Conservation (phyloP, 2,329 filamentous ascomycete species). For the Fusarium redolens region DNA sequence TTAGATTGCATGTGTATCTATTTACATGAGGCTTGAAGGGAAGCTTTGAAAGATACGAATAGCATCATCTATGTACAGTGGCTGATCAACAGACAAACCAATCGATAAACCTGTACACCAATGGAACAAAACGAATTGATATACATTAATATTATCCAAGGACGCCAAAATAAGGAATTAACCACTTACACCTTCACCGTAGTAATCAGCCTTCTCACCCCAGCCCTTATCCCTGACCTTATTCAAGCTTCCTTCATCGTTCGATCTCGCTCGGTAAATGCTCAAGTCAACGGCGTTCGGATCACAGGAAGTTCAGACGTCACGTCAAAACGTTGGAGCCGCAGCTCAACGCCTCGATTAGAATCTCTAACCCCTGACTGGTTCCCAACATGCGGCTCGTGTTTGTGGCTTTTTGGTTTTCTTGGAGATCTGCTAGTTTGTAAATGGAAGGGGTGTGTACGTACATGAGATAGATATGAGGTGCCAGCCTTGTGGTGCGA, state of each 20-base stretch:
- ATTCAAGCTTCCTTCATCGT: slow-evolving; percentile 1
- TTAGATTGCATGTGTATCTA: neutral
- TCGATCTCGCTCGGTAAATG: slow-evolving; percentile 29
- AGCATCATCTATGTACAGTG: too few relatives aligned
- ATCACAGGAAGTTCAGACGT: slow-evolving; percentile 30
- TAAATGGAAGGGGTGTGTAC: slow-evolving; percentile 13
- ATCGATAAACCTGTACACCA: accelerated
- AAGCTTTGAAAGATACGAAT: neutral
- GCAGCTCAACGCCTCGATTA: slow-evolving; percentile 28
- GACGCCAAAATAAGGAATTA: neutral
- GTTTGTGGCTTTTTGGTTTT: slow-evolving; percentile 32
- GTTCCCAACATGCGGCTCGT: slow-evolving; percentile 41
- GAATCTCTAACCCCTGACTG: slow-evolving; percentile 29
- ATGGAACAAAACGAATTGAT: neutral
- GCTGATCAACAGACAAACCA: neutral
- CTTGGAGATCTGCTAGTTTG: slow-evolving; percentile 20
- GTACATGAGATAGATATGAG: neutral
- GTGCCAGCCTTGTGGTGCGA: slow-evolving; percentile 20
- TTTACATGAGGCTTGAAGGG: neutral
- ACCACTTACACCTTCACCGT: neutral
- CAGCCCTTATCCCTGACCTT: neutral
- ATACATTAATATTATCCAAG: neutral
- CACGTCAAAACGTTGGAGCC: slow-evolving; percentile 28
- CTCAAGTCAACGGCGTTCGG: slow-evolving; percentile 9
- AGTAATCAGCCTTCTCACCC: neutral